Evolutionary conservation across 228 moss, liverwort and hornwort genomes (phyloP).

Genomic region (Sphagnum fallax): DNA sequence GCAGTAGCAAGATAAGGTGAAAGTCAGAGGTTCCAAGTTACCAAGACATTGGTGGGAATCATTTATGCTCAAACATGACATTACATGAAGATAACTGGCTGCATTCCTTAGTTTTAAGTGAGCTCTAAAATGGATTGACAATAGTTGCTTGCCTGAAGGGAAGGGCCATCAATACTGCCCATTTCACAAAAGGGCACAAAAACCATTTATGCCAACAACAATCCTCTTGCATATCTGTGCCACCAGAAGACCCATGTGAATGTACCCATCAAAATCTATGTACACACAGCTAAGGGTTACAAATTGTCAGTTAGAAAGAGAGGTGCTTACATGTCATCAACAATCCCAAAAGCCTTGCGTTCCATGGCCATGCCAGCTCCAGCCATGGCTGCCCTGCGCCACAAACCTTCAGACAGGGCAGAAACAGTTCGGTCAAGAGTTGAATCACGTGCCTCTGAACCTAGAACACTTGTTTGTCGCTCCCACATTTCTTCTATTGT

Average conservation of each 20-base stretch:
- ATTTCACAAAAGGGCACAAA: slow-evolving; percentile 72
- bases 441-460: slow-evolving; percentile 59
- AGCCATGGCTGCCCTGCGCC: slow-evolving; percentile 74
- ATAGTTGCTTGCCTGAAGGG: slow-evolving; percentile 56
- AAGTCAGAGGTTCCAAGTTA: too few relatives aligned
- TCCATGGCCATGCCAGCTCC: slow-evolving; percentile 73
- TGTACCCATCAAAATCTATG: too few relatives aligned
- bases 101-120: too few relatives aligned
- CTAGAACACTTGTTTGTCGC: slow-evolving; percentile 42
- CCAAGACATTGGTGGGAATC: too few relatives aligned
- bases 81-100: too few relatives aligned
- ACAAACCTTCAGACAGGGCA: slow-evolving; percentile 67
- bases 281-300: neutral
- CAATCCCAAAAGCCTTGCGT: slow-evolving; percentile 64
- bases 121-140: too few relatives aligned
- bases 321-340: slow-evolving; percentile 68
- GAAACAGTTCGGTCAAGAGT: slow-evolving; percentile 63
- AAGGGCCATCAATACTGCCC: slow-evolving; percentile 88
- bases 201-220: slow-evolving; percentile 84
- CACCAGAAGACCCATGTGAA: neutral
- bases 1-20: too few relatives aligned
- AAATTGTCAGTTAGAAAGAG: neutral
- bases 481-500: slow-evolving; percentile 64
- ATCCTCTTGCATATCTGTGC: slow-evolving; percentile 81
- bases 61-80: too few relatives aligned